Conservation (phyloP, 1,284 basidiomycete species). For the Ceratobasidium sp. region DNA sequence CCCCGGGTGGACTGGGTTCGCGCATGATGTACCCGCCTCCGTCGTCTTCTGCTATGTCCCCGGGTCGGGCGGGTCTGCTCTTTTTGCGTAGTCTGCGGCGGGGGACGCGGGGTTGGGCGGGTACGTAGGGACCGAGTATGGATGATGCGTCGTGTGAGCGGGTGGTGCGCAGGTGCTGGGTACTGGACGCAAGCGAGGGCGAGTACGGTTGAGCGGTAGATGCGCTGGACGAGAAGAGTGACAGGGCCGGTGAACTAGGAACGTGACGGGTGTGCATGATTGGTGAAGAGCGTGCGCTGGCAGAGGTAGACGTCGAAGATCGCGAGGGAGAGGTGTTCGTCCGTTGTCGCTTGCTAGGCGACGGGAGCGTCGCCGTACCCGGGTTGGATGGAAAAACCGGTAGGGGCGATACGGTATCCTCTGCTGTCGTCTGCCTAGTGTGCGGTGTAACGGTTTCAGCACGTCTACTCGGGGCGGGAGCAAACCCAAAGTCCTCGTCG, state of each 20-base stretch:
- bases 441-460: too few species aligned
- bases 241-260: slow-evolving; percentile 35
- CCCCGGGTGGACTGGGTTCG: slow-evolving; percentile 31
- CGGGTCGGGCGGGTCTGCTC: slow-evolving; percentile 38
- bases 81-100: slow-evolving; percentile 38
- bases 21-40: slow-evolving; percentile 26
- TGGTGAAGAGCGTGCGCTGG: slow-evolving; percentile 27
- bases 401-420: slow-evolving; percentile 35
- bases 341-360: slow-evolving; percentile 33
- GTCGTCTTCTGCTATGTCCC: slow-evolving; percentile 37
- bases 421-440: neutral
- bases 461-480: neutral
- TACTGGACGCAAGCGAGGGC: slow-evolving; percentile 32
- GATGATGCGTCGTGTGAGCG: slow-evolving; percentile 15
- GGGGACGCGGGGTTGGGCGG: slow-evolving; percentile 34
- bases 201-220: slow-evolving; percentile 37
- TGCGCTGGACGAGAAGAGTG: slow-evolving; percentile 36
- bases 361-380: slow-evolving; percentile 1
- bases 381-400: slow-evolving; percentile 26
- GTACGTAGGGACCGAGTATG: slow-evolving; percentile 19
- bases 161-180: slow-evolving; percentile 30
- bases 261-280: slow-evolving; percentile 39
- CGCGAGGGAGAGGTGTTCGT: slow-evolving; percentile 27
- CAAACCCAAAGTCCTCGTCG: slow-evolving; percentile 40
- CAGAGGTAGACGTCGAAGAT: slow-evolving; percentile 23